Conservation (phyloP, 805 yeast genomes). For the Saccharomyces paradoxus region DNA sequence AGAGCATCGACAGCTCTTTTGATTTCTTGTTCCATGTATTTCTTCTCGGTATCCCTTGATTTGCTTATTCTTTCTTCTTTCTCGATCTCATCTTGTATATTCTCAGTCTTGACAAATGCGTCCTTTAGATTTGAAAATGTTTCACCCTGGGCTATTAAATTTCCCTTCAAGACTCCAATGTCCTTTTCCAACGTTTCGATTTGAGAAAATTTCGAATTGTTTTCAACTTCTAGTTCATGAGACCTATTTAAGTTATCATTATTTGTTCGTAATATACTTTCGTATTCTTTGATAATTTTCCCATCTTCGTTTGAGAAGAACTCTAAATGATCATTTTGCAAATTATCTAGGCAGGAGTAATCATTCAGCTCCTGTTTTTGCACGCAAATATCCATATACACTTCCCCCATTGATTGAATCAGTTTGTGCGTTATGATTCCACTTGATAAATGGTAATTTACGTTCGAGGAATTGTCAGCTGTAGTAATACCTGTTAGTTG, state of each 20-base stretch:
- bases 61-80: slow-evolving; percentile 38
- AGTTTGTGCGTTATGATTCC: slow-evolving; percentile 55
- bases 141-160: slow-evolving; percentile 7
- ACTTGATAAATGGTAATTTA: slow-evolving; percentile 28
- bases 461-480: slow-evolving; percentile 31
- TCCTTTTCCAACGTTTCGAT: slow-evolving; percentile 25
- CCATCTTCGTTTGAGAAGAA: slow-evolving; percentile 39
- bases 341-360: slow-evolving; percentile 34
- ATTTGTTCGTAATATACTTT: slow-evolving; percentile 27
- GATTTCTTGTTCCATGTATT: slow-evolving; percentile 55
- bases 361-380: slow-evolving; percentile 41
- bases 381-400: slow-evolving; percentile 37
- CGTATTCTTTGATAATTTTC: slow-evolving; percentile 40
- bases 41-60: slow-evolving; percentile 48
- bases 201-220: slow-evolving; percentile 18
- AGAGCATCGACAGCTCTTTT: slow-evolving; percentile 44
- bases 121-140: slow-evolving; percentile 9
- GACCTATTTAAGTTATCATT: slow-evolving; percentile 21
- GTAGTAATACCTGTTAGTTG: slow-evolving; percentile 44
- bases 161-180: slow-evolving; percentile 22
- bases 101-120: slow-evolving; percentile 30
- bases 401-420: slow-evolving; percentile 46
- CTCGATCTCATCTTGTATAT: slow-evolving; percentile 39
- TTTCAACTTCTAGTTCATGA: slow-evolving; percentile 27
- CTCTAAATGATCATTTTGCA: slow-evolving; percentile 37